Evolutionary conservation across 768 basidiomycete species (phyloP), one percentile per base, ranked within the genome.

Genomic region (Mycena haematopus): DNA sequence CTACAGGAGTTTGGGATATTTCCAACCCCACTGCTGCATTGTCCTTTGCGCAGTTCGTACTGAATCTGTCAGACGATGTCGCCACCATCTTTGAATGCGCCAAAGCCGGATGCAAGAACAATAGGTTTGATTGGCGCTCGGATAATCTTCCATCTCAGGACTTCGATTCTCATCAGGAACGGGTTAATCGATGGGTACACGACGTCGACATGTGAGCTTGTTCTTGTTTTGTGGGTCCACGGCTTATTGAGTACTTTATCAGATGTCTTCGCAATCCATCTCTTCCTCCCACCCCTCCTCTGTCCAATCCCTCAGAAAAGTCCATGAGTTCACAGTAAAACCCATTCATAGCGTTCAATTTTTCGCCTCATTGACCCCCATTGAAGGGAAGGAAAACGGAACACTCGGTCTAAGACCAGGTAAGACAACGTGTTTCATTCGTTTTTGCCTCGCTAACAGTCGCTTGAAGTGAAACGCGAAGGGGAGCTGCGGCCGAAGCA

Each of bases 51-150:
- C 56, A 58, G 29, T 31, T 63, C 31, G 25, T 63, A 1, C 25
- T 63, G 9, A 25, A 17, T 17, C 51, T 63, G 11, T 29, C 52
- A 4, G 8, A 17, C 25, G 44, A 58, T 4, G 47, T 63, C 24
- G 11, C 62, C 21, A 4, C 25, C 25, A 46, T 62, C 17, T 22
- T 17, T 22, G 14, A 58, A 13, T 36, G 52, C 29, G 38, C 45
- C 31, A 33, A 1, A 2, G 36, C 35, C 40, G 33, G 35, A 54
- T 63, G 35, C 52, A 46, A 47, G 25, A 58, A 58, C 52, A 54
- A 58, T 35, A 45, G 36, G 21, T 35, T 63, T 14, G 44, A 53
- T 58, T 63, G 62, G 62, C 62, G 56, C 25, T 38, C 57, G 6
- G 62, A 63, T 54, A 49, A 44, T 21, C 17, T 44, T 21, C 15